Conservation (phyloP, 306 rosid genomes). For the Purshia tridentata region DNA sequence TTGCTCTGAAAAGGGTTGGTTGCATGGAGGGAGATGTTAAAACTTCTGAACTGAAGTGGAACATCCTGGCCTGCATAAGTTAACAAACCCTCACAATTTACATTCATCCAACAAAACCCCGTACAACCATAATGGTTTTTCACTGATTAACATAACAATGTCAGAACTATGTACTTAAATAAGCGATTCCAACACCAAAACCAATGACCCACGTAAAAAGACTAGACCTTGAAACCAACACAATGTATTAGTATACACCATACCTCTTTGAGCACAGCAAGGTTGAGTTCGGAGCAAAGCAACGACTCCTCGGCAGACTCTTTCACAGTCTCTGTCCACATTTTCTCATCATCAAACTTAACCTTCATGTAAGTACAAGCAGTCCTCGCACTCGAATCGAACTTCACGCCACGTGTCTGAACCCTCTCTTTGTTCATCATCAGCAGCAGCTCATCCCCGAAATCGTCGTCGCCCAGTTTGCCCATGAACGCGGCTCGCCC, state of each 20-base stretch:
- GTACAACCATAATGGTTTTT: background rate
- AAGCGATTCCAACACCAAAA: no score
- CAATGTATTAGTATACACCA: background rate
- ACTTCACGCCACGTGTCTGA: slow-evolving; percentile 74
- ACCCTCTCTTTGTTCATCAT: slow-evolving; percentile 75
- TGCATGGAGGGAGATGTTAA: slow-evolving; percentile 38
- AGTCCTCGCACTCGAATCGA: slow-evolving; percentile 47
- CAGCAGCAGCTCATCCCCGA: slow-evolving; percentile 70
- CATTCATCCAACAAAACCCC: slow-evolving; percentile 12
- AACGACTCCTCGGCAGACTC: slow-evolving; percentile 75
- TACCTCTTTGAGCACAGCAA: slow-evolving; percentile 86
- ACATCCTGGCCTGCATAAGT: slow-evolving; percentile 44
- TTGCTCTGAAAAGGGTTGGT: slow-evolving; percentile 41
- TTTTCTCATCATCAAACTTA: slow-evolving; percentile 57
- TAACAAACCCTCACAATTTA: no score
- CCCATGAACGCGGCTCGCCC: slow-evolving; percentile 91
- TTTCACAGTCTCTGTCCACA: slow-evolving; percentile 57
- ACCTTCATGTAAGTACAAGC: slow-evolving; percentile 61
- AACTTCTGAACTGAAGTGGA: slow-evolving; percentile 66
- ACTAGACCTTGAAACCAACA: no score
- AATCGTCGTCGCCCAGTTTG: slow-evolving; percentile 68
- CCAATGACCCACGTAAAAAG: no score
- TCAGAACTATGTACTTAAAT: no score
- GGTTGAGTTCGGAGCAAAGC: slow-evolving; percentile 57
- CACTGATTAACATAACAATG: no score